Evolutionary conservation across 495 filamentous ascomycete genomes (phyloP), one percentile per base, ranked within the genome.

Genomic region (Lichina pygmaea): DNA sequence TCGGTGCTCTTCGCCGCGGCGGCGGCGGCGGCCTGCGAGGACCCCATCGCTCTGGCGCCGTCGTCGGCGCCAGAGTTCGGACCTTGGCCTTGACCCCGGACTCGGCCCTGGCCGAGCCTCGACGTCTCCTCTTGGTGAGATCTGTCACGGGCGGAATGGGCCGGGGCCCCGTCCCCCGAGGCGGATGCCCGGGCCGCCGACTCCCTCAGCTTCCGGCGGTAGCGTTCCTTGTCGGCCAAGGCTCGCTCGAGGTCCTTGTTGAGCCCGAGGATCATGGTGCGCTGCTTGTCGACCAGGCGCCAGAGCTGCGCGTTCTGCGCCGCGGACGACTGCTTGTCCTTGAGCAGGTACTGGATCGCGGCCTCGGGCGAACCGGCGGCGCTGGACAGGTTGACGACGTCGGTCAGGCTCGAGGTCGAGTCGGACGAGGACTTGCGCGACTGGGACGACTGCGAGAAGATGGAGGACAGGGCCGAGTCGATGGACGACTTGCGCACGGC

Each of bases 261-360:
- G 36, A 97, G 65, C 0, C 89, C 91, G 30, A 93, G 54, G 34
- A 97, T 85, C 68, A 97, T 80, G 0, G 84, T 75, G 42, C 89
- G 70, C 59, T 97, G 89, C 59, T 97, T 95, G 57, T 95, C 85
- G 30, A 97, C 85, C 42, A 97, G 61, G 45, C 81, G 75, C 89
- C 89, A 97, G 49, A 97, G 60, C 58, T 95, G 86, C 12, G 78
- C 66, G 57, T 95, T 95, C 52, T 93, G 89, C 47, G 82, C 75
- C 7, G 81, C 70, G 34, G 81, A 75, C 24, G 80, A 77, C 46
- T 85, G 75, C 59, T 94, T 95, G 54, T 95, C 86, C 54, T 81
- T 89, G 41, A 93, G 58, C 48, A 97, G 65, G 54, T 85, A 78
- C 53, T 82, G 71, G 48, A 97, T 82, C 9, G 89, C 77, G 46